Conservation (phyloP, 345 rosid species). For the Eucalyptus marginata region DNA sequence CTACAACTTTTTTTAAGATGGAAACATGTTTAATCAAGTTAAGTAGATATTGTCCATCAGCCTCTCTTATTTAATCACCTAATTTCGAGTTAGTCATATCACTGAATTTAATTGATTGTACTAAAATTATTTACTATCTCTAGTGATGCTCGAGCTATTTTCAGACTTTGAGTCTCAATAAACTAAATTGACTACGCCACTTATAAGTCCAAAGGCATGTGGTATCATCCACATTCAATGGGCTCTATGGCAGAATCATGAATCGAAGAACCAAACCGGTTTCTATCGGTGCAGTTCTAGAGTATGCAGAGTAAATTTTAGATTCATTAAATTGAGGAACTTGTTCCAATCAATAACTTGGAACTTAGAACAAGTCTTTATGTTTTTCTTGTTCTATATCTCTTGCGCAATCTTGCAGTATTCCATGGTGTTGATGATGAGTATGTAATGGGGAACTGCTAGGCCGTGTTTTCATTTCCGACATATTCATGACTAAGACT, state of each 20-base stretch:
- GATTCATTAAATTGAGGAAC: not conserved
- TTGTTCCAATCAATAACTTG: not conserved
- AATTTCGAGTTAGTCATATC: not conserved
- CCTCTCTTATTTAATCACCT: not conserved
- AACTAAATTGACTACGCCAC: not conserved
- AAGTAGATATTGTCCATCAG: not conserved
- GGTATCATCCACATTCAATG: not conserved
- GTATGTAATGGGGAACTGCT: not conserved
- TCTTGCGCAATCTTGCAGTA: rapidly evolving
- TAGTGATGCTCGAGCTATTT: not conserved
- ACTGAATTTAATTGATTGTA: not conserved
- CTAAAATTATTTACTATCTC: not conserved
- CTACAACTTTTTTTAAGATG: not conserved
- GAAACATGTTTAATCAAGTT: not conserved
- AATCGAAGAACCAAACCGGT: not conserved
- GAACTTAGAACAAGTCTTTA: not conserved
- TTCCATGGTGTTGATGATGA: not conserved
- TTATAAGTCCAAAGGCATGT: not conserved
- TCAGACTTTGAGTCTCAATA: not conserved
- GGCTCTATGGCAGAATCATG: not conserved
- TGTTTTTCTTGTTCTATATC: not conserved
- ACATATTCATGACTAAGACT: not conserved
- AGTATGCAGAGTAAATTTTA: too few species aligned
- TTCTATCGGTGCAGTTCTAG: not conserved
- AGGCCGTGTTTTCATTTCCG: too few species aligned